Evolutionary conservation across 148 eudicot species (phyloP).

Genomic region (Amaranthus cruentus): DNA sequence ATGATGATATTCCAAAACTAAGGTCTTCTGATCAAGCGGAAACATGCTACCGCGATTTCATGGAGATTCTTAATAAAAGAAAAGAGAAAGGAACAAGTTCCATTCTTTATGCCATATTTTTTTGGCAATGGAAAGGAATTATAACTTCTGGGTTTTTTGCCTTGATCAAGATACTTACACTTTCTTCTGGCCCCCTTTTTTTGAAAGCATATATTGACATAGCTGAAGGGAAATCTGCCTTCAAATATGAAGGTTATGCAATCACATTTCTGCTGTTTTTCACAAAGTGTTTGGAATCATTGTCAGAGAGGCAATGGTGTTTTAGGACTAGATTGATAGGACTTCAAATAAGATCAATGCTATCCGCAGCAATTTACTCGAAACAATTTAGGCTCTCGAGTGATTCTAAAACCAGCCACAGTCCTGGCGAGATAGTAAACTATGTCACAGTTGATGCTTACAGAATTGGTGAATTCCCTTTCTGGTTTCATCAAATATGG

Average conservation of each 20-base stretch:
- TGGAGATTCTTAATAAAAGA: constrained; percentile 27
- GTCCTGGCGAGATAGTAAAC: constrained; percentile 52
- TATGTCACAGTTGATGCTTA: constrained; percentile 52
- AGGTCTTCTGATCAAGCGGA: constrained; percentile 38
- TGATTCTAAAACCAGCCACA: constrained; percentile 34
- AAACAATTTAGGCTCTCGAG: constrained; percentile 48
- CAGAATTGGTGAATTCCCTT: constrained; percentile 55
- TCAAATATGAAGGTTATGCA: constrained; percentile 39
- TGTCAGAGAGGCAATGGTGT: constrained; percentile 54
- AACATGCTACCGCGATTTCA: constrained; percentile 35
- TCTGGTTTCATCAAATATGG: constrained; percentile 61
- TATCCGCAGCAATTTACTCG: constrained; percentile 49
- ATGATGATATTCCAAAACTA: constrained; percentile 44
- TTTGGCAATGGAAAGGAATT: constrained; percentile 41
- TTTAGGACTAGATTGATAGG: constrained; percentile 50
- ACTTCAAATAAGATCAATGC: constrained; percentile 44
- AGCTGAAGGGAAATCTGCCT: constrained; percentile 23
- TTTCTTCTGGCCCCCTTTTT: constrained; percentile 48
- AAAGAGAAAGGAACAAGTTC: constrained; percentile 25
- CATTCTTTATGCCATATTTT: constrained; percentile 29
- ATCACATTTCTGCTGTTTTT: constrained; percentile 29
- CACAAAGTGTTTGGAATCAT: constrained; percentile 43
- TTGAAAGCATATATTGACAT: constrained; percentile 41
- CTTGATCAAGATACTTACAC: constrained; percentile 37
- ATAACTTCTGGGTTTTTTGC: constrained; percentile 46